Percentiles rank a stretch among this genome's conserved stretches.
Evolutionary conservation across 805 yeast species (phyloP).

Genomic region (Geotrichum ghanense): DNA sequence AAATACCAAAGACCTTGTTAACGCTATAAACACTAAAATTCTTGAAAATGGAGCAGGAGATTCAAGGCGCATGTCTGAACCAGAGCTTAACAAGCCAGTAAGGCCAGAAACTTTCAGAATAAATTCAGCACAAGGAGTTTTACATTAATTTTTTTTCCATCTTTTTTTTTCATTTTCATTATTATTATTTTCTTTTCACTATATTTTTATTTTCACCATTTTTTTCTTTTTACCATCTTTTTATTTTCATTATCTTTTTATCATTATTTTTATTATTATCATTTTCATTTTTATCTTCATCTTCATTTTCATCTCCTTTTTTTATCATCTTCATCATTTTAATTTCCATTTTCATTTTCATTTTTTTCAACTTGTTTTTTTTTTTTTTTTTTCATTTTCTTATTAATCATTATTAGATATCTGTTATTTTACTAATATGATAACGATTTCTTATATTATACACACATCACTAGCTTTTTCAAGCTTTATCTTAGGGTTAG

Average conservation of each 20-base stretch:
- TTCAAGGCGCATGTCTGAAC: neutral
- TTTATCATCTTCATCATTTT: too few species aligned
- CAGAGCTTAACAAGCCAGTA: neutral
- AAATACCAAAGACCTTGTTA: neutral
- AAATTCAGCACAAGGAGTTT: neutral
- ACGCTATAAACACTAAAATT: neutral
- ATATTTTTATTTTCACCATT: too few species aligned
- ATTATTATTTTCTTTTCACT: neutral
- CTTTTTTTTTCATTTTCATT: neutral
- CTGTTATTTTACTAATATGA: too few species aligned
- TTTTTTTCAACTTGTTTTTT: neutral
- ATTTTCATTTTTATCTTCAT: neutral
- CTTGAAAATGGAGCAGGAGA: neutral
- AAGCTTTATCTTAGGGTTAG: too few species aligned
- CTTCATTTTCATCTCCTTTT: too few species aligned
- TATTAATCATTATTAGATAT: too few species aligned
- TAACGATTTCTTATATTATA: too few species aligned
- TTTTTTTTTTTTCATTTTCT: neutral
- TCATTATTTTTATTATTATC: neutral
- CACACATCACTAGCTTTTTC: too few species aligned
- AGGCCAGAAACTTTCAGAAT: neutral
- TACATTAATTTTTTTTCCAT: neutral
- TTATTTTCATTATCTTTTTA: neutral
- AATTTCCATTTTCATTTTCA: too few species aligned
- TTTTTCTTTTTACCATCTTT: too few species aligned